A percentile compares a stretch with the other conserved stretches of the same genome.
phyloP scores from a whole-genome alignment of 169 alveolate genomes.

The Eimeria praecox region DNA sequence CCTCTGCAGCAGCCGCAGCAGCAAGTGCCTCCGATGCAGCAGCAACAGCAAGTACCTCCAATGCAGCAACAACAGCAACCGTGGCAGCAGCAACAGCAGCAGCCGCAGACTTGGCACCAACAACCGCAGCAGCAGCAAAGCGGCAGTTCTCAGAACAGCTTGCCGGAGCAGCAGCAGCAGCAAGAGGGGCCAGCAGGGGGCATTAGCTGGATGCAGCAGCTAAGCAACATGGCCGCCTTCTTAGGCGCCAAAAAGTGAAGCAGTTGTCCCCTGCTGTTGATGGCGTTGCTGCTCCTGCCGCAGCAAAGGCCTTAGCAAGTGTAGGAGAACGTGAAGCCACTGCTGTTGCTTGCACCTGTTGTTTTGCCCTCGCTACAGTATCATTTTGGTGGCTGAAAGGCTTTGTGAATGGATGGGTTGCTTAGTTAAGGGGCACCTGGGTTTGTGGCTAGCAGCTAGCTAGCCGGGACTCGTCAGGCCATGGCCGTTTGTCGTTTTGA shows the following conservation, averaged over 20 bases:
- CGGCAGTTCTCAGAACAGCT: conserved; percentile 4
- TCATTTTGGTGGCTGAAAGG: background rate
- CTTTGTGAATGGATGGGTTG: background rate
- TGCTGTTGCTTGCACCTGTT: background rate
- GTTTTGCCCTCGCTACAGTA: background rate
- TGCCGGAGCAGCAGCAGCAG: conserved; percentile 72
- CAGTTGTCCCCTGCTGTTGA: background rate
- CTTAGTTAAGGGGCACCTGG: background rate
- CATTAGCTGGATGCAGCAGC: conserved; percentile 81
- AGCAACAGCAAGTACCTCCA: conserved; percentile 66
- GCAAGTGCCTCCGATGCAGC: conserved; percentile 47
- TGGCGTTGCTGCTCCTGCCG: background rate
- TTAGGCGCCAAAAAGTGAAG: conserved; percentile 67
- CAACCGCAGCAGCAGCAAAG: conserved; percentile 71
- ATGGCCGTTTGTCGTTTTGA: background rate
- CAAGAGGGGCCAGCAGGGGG: conserved; percentile 48
- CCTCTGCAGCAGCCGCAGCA: conserved; percentile 54
- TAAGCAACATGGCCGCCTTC: conserved; percentile 81
- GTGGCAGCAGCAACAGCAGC: conserved; percentile 56
- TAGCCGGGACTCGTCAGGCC: background rate
- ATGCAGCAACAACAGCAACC: conserved; percentile 40
- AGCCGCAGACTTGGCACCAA: conserved; percentile 50
- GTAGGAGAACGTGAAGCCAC: background rate
- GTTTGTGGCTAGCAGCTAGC: background rate
- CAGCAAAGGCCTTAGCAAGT: background rate